Percentiles rank a stretch among this genome's conserved stretches.
These are phyloP conservation scores for Fusarium praegraminearum DNA, from an alignment of 2,329 filamentous ascomycete species.

Conservation along the genomic window DNA sequence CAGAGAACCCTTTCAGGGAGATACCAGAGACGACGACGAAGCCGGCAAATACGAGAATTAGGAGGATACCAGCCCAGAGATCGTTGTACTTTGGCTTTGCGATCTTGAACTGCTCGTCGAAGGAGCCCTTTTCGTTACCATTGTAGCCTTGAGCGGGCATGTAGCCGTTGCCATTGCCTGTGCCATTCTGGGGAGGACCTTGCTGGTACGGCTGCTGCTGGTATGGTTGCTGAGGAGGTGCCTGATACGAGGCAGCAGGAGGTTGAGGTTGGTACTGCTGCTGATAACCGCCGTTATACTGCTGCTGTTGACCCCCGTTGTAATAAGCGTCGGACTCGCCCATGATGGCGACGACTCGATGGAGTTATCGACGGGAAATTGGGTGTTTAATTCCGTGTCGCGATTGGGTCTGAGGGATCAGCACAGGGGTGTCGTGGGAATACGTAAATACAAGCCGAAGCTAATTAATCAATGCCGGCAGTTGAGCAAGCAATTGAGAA, in stretches of 20 bases:
- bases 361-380: conserved; percentile 4
- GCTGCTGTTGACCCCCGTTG: conserved; percentile 43
- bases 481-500: background rate
- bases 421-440: conserved; percentile 25
- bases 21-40: conserved; percentile 83
- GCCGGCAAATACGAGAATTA: conserved; percentile 77
- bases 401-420: conserved; percentile 29
- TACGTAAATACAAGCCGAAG: background rate
- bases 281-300: conserved; percentile 41
- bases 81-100: conserved; percentile 91
- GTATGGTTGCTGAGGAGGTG: conserved; percentile 37
- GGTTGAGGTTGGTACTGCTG: conserved; percentile 47
- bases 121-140: conserved; percentile 65
- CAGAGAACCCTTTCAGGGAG: conserved; percentile 78
- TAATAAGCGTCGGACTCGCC: conserved; percentile 53
- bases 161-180: conserved; percentile 44
- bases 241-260: conserved; percentile 43
- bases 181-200: conserved; percentile 43
- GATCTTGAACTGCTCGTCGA: conserved; percentile 85
- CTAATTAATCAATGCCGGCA: conserved; percentile 12
- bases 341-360: conserved; percentile 44
- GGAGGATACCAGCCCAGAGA: conserved; percentile 85
- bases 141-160: conserved; percentile 54
- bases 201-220: conserved; percentile 47
- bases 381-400: background rate